phyloP scores from a whole-genome alignment of 169 alveolate genomes.

The Pseudocohnilembus persalinus region DNA sequence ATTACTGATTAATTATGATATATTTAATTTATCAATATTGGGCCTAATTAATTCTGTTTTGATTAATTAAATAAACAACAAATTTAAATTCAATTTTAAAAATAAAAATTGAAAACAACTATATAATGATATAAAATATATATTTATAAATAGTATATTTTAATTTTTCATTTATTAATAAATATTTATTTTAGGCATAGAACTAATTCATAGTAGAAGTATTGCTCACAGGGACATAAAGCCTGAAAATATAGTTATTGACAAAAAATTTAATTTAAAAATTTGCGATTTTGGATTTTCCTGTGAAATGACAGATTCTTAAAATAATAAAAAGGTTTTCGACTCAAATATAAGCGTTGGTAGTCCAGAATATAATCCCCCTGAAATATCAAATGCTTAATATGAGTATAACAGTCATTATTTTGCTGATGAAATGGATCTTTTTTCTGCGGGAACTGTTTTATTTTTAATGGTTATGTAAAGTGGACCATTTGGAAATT shows the following conservation, averaged over 20 bases:
- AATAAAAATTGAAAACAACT: no score
- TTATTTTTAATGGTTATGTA: slow-evolving; percentile 65
- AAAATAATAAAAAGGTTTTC: slow-evolving; percentile 18
- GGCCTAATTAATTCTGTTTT: no score
- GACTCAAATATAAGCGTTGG: slow-evolving; percentile 47
- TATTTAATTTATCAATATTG: no score
- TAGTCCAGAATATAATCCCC: slow-evolving; percentile 70
- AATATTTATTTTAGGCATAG: no score
- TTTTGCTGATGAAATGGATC: slow-evolving; percentile 59
- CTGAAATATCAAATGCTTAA: slow-evolving; percentile 48
- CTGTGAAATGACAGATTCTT: slow-evolving; percentile 22
- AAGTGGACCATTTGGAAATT: slow-evolving; percentile 59
- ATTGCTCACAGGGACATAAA: slow-evolving; percentile 62
- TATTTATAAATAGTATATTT: no score
- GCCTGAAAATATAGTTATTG: slow-evolving; percentile 56
- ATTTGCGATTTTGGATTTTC: slow-evolving; percentile 61
- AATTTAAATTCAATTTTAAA: no score
- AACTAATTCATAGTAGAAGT: slow-evolving; percentile 44
- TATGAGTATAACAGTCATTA: slow-evolving; percentile 34
- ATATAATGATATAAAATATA: no score
- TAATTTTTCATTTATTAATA: no score
- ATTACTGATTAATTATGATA: no score
- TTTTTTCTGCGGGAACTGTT: slow-evolving; percentile 64
- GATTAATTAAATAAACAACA: no score
- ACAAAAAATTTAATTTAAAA: slow-evolving; percentile 43